Conservation (phyloP, 352 stramenopile genomes). For the Phytophthora cajani region DNA sequence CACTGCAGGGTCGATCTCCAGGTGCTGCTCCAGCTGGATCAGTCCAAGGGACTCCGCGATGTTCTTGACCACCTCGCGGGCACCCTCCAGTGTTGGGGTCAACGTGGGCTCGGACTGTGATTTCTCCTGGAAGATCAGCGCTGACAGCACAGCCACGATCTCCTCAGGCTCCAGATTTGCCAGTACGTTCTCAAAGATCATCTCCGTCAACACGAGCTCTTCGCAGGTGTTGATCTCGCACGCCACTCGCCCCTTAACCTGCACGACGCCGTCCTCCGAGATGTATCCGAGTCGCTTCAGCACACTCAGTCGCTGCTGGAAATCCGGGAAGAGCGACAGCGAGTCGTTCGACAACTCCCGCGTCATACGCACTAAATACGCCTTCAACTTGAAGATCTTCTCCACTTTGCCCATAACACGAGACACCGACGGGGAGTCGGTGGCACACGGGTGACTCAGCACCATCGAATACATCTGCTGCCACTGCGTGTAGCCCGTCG, state of each 20-base stretch:
- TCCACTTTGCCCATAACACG: slow-evolving; percentile 76
- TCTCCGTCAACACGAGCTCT: slow-evolving; percentile 98
- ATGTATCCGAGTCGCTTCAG: slow-evolving; percentile 96
- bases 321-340: slow-evolving; percentile 97
- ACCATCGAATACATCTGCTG: slow-evolving; percentile 63
- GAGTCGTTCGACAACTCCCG: slow-evolving; percentile 87
- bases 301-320: slow-evolving; percentile 94
- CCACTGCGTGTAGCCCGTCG: slow-evolving; percentile 68
- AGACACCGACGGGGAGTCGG: slow-evolving; percentile 38
- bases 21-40: slow-evolving; percentile 83
- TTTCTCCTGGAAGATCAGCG: slow-evolving; percentile 98
- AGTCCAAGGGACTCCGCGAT: slow-evolving; percentile 82
- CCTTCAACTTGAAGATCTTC: slow-evolving; percentile 75
- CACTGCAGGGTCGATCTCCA: slow-evolving; percentile 92
- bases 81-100: slow-evolving; percentile 71
- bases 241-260: slow-evolving; percentile 96
- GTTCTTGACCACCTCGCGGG: slow-evolving; percentile 89
- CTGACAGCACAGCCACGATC: slow-evolving; percentile 96
- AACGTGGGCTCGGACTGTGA: slow-evolving; percentile 79
- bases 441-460: slow-evolving; percentile 57
- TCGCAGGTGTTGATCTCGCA: slow-evolving; percentile 99
- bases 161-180: slow-evolving; percentile 96
- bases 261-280: slow-evolving; percentile 86
- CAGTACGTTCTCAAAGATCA: slow-evolving; percentile 99
- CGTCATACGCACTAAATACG: slow-evolving; percentile 67